These are phyloP conservation scores for Halenospora varia DNA, from an alignment of 495 filamentous ascomycete species.

Conservation along the genomic window DNA sequence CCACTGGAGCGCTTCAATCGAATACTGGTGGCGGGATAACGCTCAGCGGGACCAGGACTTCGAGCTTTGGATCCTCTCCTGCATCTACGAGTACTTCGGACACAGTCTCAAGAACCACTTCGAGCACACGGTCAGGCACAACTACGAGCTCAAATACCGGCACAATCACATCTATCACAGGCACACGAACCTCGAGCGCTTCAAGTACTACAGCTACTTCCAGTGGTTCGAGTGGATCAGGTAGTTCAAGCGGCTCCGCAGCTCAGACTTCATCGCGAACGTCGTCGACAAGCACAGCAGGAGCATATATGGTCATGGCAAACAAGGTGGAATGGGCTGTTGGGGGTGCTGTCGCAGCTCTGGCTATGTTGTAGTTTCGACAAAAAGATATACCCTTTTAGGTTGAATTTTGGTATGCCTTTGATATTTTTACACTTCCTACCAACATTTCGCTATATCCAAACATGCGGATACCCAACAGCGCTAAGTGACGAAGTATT, in stretches of 20 bases:
- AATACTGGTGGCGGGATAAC: neutral
- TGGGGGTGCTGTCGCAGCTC: neutral
- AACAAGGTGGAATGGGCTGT: neutral
- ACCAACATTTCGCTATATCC: too few species aligned
- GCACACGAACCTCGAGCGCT: too few species aligned
- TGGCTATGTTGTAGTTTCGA: neutral
- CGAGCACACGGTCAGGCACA: neutral
- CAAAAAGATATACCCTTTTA: too few species aligned
- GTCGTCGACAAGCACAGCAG: neutral
- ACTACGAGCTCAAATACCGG: too few species aligned
- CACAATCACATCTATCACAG: too few species aligned
- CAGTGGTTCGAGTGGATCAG: neutral
- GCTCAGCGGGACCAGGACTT: neutral
- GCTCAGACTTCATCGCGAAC: neutral
- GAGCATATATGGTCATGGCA: neutral
- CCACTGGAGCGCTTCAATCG: constrained; percentile 19
- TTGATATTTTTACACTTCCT: too few species aligned
- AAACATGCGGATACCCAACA: too few species aligned
- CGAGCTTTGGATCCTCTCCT: too few species aligned
- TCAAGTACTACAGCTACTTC: neutral
- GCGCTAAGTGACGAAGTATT: too few species aligned
- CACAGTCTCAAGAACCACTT: too few species aligned
- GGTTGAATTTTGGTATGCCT: too few species aligned
- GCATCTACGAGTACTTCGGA: too few species aligned
- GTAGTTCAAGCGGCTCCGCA: neutral